Evolutionary conservation across 805 yeast species (phyloP), one percentile per base, ranked within the genome.

Genomic region (Candida dendrica): DNA sequence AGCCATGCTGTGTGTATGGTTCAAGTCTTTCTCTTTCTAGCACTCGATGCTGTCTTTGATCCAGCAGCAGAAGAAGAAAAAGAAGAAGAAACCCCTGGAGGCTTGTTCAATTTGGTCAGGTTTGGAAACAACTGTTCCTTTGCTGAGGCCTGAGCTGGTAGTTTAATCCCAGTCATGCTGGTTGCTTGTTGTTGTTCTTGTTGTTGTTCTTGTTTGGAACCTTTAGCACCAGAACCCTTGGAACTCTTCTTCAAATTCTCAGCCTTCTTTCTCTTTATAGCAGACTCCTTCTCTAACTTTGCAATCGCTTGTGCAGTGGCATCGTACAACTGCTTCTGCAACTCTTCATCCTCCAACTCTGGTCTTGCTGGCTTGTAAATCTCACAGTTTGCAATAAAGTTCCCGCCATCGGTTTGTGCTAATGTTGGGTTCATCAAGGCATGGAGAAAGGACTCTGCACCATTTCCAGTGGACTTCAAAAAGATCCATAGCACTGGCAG

Each of bases 401-500:
- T 71, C 3, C 87, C 93, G 18, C 91, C 88, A 18, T 69, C 69
- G 34, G 71, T 60, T 16, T 72, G 75, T 31, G 73, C 75, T 20
- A 87, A 67, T 14, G 84, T 79, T 0, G 96, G 96, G 7, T 84
- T 75, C 70, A 71, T 74, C 37, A 85, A 55, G 0, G 87, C 85
- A 64, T 73, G 82, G 36, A 88, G 53, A 26, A 84, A 55, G 22
- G 86, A 77, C 63, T 93, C 96, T 26, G 87, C 83, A 5, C 97
- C 99, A 48, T 82, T 81, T 31, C 61, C 60, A 11, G 89, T 74
- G 24, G 84, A 77, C 62, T 89, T 91, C 42, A 90, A 69, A 39
- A 90, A 69, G 15, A 93, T 53, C 81, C 88, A 91, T 74, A 88
- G 77, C 0, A 93, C 39, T 9, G 98, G 98, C 66, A 82, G 85